Evolutionary conservation across 73 alveolate genomes (phyloP), one percentile per base, ranked within the genome.

Genomic region (Loxodes magnus): DNA sequence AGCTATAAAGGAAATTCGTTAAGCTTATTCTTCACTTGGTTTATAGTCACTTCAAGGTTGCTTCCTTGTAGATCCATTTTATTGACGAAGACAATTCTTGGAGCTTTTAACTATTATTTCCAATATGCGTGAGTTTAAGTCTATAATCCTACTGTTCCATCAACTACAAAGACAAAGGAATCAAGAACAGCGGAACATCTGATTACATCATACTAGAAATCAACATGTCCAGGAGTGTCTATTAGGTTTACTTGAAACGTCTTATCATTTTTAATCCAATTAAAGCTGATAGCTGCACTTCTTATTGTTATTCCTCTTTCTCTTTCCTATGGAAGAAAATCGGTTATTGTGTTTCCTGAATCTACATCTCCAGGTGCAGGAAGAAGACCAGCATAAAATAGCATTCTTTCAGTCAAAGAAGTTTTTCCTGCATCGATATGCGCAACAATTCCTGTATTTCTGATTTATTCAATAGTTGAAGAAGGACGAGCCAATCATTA

Each of bases 221-320:
- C 98, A 3, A 91, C 96, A 71, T 91, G 98, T n/a, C 98, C 98
- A 10, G 98, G 98, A 0, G 98, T 91, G 67, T 91, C 98, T 26
- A 90, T 88, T 10, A 90, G 50, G 56, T 90, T 90, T 51, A 87
- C 58, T 69, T 89, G 60, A 74, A 67, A 63, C 17, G 71, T 74
- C 4, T 48, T 43, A n/a, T n/a, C n/a, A n/a, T n/a, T n/a, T n/a
- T n/a, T n/a, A n/a, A n/a, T n/a, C 94, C 97, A 87, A 35, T 56
- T 77, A 51, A 82, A 87, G 4, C 93, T 62, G 12, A 77, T 87
- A 14, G 97, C 86, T 3, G 97, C 97, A 3, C 93, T 84, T 55
- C 92, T 42, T 9, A 87, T 87, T 3, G 97, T 87, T 23, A 87
- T 87, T 5, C 97, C 97, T 28, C 94, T 35, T 33, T 63, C 68